These are phyloP conservation scores for Fusarium sarcochroum DNA, from an alignment of 2,329 filamentous ascomycete species.

Conservation along the genomic window DNA sequence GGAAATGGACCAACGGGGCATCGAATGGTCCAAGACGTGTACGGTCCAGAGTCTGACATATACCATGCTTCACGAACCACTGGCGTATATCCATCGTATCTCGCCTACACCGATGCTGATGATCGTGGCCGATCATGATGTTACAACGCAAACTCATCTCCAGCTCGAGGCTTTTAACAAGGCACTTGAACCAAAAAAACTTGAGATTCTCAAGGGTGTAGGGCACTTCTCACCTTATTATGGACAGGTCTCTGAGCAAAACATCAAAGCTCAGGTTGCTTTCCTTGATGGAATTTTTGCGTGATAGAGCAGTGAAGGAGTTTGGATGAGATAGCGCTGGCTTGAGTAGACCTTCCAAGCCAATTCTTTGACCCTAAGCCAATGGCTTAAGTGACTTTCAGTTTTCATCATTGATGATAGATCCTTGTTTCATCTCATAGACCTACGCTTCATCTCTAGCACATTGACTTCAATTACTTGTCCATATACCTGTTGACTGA, in stretches of 20 bases:
- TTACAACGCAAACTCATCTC: conserved; percentile 2
- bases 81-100: conserved; percentile 2
- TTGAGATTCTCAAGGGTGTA: conserved; percentile 3
- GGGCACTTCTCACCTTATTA: conserved; percentile 9
- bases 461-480: no score
- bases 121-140: neutral
- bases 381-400: no score
- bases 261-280: neutral
- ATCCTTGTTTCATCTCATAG: no score
- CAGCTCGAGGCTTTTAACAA: conserved; percentile 3
- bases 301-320: no score
- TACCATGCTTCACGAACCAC: neutral
- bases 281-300: neutral
- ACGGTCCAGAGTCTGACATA: conserved; percentile 3
- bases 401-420: no score
- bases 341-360: no score
- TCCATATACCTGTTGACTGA: no score
- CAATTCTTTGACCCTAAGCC: no score
- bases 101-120: conserved; percentile 2
- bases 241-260: conserved; percentile 2
- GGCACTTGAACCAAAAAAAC: conserved; percentile 5
- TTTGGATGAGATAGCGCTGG: no score
- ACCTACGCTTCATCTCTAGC: no score
- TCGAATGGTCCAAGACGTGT: conserved; percentile 1
- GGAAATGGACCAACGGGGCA: neutral